A percentile compares a stretch with the other conserved stretches of the same genome.
phyloP scores from a whole-genome alignment of 2,329 filamentous ascomycete genomes.

The Trichoderma breve region DNA sequence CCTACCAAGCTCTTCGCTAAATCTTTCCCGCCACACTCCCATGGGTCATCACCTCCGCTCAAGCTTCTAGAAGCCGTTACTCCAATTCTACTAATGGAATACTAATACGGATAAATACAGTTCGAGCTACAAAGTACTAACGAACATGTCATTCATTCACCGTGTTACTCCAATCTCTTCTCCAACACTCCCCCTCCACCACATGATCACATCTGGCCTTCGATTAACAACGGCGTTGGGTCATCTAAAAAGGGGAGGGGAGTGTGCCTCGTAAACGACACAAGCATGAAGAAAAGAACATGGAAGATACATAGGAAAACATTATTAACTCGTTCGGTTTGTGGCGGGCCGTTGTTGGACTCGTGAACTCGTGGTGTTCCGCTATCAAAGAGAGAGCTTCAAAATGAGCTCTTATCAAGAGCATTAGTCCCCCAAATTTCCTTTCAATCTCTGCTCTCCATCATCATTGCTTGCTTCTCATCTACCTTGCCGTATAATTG shows the following conservation, averaged over 20 bases:
- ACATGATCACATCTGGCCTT: neutral
- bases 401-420: neutral
- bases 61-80: neutral
- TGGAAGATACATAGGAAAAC: neutral
- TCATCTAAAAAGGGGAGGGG: neutral
- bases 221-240: neutral
- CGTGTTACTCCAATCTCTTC: neutral
- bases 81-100: neutral
- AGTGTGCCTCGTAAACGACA: neutral
- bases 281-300: neutral
- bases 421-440: slow-evolving; percentile 11
- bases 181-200: neutral
- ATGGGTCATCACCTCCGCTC: neutral
- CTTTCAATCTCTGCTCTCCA: neutral
- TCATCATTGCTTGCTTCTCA: neutral
- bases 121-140: neutral
- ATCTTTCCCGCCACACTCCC: neutral
- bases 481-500: neutral
- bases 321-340: neutral
- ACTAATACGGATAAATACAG: neutral
- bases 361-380: neutral
- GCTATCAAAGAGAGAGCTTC: neutral
- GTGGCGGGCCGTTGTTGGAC: neutral
- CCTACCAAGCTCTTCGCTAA: neutral
- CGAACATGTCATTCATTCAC: neutral